Base-by-base conservation (phyloP, 2,329 filamentous ascomycete genomes). In the Pezicula carpinea region DNA sequence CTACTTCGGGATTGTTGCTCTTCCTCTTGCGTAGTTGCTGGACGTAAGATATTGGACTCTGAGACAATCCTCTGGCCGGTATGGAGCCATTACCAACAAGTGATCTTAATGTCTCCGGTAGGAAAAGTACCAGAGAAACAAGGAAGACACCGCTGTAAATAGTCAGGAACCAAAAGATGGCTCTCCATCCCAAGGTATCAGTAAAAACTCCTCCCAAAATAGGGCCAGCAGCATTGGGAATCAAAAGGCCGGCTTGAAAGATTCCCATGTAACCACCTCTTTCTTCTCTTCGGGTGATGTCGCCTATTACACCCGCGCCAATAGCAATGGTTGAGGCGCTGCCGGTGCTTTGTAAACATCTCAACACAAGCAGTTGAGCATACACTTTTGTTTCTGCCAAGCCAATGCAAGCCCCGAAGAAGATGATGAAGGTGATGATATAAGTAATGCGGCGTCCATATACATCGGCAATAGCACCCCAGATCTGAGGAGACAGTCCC, bases 191-290 rank as follows among this genome's bases (percentile, higher is more conserved):
- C 0, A 76, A 54, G 22, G 62, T 62, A 21, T 69, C 64, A 1
- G 67, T 65, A 0, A 78, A 46, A 0, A 68, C 51, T n/a, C 74
- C 76, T 0, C 74, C 75, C 7, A 78, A 64, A 0, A 74, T 64
- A 0, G 76, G 75, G 0, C 72, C 72, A 3, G 76, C 53, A 1
- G 71, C 4, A 68, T 69, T 0, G 64, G 67, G 2, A 72, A 58
- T 46, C 73, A 47, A 14, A 29, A 39, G 21, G 15, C 54, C 46
- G 43, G 53, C 45, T 33, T 45, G 32, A 17, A 80, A 77, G 50
- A 81, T 74, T 40, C 79, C 84, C 68, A 89, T 83, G 59, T 85
- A 89, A 43, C 75, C 82, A 50, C 83, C 47, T 35, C 55, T 67
- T 57, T 87, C 82, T 2, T 74, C 75, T 2, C 75, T 74, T 0